Evolutionary conservation across 805 yeast species (phyloP).

Genomic region (Starmerella stigmatis): DNA sequence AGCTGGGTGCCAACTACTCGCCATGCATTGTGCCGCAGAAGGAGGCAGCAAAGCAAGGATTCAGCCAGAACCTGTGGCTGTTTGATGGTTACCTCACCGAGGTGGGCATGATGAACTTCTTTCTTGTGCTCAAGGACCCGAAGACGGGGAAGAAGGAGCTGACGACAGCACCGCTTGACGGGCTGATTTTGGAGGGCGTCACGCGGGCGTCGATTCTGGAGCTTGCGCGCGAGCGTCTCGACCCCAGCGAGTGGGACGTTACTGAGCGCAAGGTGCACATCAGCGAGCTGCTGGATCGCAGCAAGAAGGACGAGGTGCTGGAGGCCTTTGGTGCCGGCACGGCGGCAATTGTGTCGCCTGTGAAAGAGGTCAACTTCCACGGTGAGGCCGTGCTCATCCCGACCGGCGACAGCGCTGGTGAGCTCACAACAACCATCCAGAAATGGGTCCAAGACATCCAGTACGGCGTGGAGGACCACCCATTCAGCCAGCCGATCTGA

Average conservation of each 20-base stretch:
- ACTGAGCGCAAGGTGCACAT: conserved; percentile 78
- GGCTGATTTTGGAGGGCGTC: conserved; percentile 93
- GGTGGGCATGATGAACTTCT: conserved; percentile 96
- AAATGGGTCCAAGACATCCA: conserved; percentile 84
- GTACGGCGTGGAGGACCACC: conserved; percentile 68
- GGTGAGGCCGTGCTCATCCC: conserved; percentile 40
- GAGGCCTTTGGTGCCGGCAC: conserved; percentile 98
- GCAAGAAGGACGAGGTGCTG: conserved; percentile 68
- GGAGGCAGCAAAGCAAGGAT: conserved; percentile 84
- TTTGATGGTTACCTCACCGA: conserved; percentile 84
- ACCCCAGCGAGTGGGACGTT: conserved; percentile 67
- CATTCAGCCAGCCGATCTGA: conserved; percentile 28
- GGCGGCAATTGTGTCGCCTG: conserved; percentile 94
- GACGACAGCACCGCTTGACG: conserved; percentile 93
- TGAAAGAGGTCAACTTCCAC: conserved; percentile 72
- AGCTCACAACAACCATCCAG: conserved; percentile 60
- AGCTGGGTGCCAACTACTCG: conserved; percentile 95
- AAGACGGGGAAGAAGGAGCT: conserved; percentile 74
- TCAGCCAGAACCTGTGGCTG: conserved; percentile 92
- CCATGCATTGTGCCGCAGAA: conserved; percentile 86
- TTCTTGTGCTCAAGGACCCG: conserved; percentile 64
- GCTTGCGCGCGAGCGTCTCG: conserved; percentile 66
- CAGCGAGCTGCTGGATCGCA: conserved; percentile 65
- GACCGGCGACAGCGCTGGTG: conserved; percentile 55
- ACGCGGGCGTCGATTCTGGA: conserved; percentile 81